Evolutionary conservation across 1,284 basidiomycete genomes (phyloP).

Genomic region (Laetiporus sulphureus): DNA sequence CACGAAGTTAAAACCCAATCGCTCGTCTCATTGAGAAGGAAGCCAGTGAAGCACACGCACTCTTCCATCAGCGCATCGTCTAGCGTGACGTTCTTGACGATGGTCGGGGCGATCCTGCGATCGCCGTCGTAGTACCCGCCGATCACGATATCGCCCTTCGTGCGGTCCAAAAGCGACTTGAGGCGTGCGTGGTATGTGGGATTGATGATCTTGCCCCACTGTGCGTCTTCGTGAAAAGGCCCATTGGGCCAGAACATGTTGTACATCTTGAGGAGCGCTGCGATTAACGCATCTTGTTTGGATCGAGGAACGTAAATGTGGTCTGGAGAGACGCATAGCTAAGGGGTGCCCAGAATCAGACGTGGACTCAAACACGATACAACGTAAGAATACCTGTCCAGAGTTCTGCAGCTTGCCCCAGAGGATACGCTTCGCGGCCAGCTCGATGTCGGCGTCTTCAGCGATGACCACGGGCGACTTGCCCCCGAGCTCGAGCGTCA

Average conservation of each 20-base stretch:
- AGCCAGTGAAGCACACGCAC: conserved; percentile 19
- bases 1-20: conserved; percentile 1
- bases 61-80: conserved; percentile 53
- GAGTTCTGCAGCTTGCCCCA: conserved; percentile 54
- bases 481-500: conserved; percentile 62
- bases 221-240: conserved; percentile 31
- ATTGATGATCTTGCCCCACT: conserved; percentile 41
- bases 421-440: conserved; percentile 40
- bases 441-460: conserved; percentile 33
- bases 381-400: conserved; percentile 43
- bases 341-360: not conserved
- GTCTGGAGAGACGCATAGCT: conserved; percentile 61
- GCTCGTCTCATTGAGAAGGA: not conserved
- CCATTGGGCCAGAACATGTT: conserved; percentile 32
- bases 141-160: conserved; percentile 49
- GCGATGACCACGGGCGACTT: conserved; percentile 59
- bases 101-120: conserved; percentile 37
- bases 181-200: conserved; percentile 44
- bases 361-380: not conserved
- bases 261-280: conserved; percentile 37
- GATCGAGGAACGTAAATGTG: conserved; percentile 50
- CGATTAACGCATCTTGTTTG: conserved; percentile 46
- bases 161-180: conserved; percentile 39
- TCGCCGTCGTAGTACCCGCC: conserved; percentile 43
- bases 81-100: conserved; percentile 39